A percentile compares a stretch with the other conserved stretches of the same genome.
phyloP scores from a whole-genome alignment of 164 flowering plant genomes.

The Vitis vinifera region DNA sequence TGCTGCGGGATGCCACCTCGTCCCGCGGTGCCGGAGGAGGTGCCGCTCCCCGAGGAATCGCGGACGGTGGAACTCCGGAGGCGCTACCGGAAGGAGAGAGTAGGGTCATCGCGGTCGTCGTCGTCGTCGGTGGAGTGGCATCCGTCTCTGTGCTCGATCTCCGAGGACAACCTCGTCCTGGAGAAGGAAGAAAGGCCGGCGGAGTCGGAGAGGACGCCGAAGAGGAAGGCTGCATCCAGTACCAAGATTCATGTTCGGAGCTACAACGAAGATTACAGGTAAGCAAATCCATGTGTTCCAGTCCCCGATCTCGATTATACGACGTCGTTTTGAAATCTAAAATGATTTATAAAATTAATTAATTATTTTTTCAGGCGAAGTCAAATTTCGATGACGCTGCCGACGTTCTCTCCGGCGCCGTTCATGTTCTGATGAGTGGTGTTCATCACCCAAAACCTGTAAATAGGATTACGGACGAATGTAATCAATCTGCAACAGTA shows the following conservation, averaged over 20 bases:
- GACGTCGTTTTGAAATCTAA: not conserved
- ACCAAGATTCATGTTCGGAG: slow-evolving; percentile 5
- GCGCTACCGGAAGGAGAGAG: slow-evolving; percentile 7
- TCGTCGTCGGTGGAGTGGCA: slow-evolving; percentile 26
- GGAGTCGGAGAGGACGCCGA: slow-evolving; percentile 2
- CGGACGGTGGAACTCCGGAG: slow-evolving; percentile 2
- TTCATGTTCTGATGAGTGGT: slow-evolving; percentile 30
- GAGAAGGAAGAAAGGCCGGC: not conserved
- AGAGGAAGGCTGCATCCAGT: slow-evolving; percentile 2
- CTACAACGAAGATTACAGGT: slow-evolving; percentile 16
- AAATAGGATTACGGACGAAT: too few relatives aligned
- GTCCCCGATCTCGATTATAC: not conserved
- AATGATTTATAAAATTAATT: not conserved
- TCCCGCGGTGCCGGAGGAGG: not conserved
- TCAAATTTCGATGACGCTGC: slow-evolving; percentile 11
- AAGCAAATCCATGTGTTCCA: not conserved
- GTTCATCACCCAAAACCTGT: not conserved
- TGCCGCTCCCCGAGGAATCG: slow-evolving; percentile 16
- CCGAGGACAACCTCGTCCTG: slow-evolving; percentile 27
- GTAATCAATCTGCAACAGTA: too few relatives aligned
- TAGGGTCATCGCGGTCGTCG: not conserved
- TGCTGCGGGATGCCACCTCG: slow-evolving; percentile 22
- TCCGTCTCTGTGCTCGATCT: slow-evolving; percentile 39
- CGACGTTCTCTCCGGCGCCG: slow-evolving; percentile 40
- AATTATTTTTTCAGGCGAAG: slow-evolving; percentile 18